Evolutionary conservation across 2,329 filamentous ascomycete genomes (phyloP).

Genomic region (Aspergillus aculeatinus): DNA sequence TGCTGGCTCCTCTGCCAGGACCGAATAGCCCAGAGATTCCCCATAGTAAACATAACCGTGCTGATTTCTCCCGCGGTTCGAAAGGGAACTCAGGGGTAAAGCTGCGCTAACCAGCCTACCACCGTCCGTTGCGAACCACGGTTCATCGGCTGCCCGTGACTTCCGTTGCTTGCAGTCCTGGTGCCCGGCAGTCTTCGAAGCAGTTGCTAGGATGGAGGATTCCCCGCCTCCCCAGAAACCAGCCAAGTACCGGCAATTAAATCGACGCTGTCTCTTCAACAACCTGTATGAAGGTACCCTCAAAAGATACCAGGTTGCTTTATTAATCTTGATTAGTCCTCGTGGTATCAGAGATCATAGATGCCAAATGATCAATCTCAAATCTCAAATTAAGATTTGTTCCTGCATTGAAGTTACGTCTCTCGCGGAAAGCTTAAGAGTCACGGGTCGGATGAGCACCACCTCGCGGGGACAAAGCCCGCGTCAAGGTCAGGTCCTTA

Average conservation of each 20-base stretch:
- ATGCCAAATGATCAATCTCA: neutral
- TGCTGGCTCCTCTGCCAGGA: neutral
- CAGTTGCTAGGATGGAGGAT: neutral
- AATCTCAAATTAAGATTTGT: neutral
- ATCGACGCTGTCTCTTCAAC: too few species aligned
- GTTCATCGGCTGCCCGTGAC: conserved; percentile 15
- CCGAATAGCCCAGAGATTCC: neutral
- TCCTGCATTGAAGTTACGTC: neutral
- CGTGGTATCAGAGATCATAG: neutral
- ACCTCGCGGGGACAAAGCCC: neutral
- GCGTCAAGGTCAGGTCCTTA: neutral
- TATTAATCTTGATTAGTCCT: too few species aligned
- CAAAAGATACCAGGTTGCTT: too few species aligned
- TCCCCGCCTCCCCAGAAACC: too few species aligned
- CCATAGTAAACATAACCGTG: neutral
- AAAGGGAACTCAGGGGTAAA: conserved; percentile 27
- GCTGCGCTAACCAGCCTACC: conserved; percentile 10
- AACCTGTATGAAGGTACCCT: too few species aligned
- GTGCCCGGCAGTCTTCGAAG: too few species aligned
- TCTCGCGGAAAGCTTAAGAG: neutral
- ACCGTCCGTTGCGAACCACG: conserved; percentile 20
- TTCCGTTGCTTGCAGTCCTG: neutral
- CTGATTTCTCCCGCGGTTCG: conserved; percentile 20
- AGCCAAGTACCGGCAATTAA: too few species aligned
- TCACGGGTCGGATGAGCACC: neutral